Conservation (phyloP, 1,284 basidiomycete species). For the Puccinia hordei region DNA sequence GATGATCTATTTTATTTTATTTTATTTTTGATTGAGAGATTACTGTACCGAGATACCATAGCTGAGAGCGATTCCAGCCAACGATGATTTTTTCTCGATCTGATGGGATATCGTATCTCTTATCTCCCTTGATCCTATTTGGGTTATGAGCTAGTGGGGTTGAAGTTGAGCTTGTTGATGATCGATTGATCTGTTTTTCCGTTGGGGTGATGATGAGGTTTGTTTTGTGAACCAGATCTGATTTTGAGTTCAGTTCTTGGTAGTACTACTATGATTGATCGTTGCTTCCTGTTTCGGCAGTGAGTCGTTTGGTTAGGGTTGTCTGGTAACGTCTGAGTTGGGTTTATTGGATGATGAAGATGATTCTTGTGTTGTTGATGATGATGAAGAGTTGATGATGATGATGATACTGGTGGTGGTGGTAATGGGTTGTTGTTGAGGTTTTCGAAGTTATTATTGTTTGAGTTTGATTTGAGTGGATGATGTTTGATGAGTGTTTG, state of each 20-base stretch:
- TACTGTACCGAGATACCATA: constrained; percentile 38
- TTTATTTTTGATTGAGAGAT: too few relatives aligned
- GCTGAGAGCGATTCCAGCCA: constrained; percentile 36
- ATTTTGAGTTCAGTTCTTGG: not conserved
- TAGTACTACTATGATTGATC: not conserved
- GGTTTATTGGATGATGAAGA: too few relatives aligned
- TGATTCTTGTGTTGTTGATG: too few relatives aligned
- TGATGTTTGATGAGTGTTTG: too few relatives aligned
- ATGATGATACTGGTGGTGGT: not conserved
- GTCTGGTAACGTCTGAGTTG: constrained; percentile 25
- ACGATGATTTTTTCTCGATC: constrained; percentile 2
- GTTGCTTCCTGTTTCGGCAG: not conserved
- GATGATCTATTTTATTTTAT: too few relatives aligned
- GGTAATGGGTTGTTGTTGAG: not conserved
- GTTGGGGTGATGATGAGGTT: not conserved
- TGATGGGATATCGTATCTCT: constrained; percentile 31
- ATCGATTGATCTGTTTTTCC: not conserved
- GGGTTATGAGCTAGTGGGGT: constrained; percentile 28
- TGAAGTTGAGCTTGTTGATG: not conserved
- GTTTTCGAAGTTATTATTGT: too few relatives aligned
- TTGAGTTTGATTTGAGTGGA: too few relatives aligned
- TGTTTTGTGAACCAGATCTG: constrained; percentile 9
- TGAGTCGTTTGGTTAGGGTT: constrained; percentile 30
- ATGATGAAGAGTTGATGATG: too few relatives aligned
- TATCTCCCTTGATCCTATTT: constrained; percentile 15